These are phyloP conservation scores for Phytophthora sojae DNA, from an alignment of 352 stramenopile species.

Conservation along the genomic window DNA sequence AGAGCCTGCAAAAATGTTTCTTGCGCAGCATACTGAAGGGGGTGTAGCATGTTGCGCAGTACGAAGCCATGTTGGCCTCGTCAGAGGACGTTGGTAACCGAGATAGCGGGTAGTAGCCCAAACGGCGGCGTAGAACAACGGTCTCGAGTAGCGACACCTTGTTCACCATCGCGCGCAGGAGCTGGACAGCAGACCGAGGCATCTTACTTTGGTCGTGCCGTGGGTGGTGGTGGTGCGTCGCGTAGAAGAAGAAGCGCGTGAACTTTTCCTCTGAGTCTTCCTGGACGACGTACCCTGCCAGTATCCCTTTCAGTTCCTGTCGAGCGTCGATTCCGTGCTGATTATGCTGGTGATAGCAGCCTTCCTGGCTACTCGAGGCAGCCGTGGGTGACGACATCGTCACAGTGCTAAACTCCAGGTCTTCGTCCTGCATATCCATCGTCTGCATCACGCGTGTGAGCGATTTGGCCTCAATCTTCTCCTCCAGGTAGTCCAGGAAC, in stretches of 20 bases:
- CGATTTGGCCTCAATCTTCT: constrained; percentile 59
- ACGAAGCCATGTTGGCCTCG: constrained; percentile 34
- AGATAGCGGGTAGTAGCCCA: constrained; percentile 60
- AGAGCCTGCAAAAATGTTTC: constrained; percentile 65
- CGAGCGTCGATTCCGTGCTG: constrained; percentile 21
- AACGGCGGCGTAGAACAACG: constrained; percentile 57
- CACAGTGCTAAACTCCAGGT: constrained; percentile 38
- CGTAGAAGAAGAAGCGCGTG: constrained; percentile 76
- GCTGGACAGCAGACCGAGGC: constrained; percentile 45
- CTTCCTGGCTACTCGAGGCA: constrained; percentile 30
- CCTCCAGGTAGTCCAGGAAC: constrained; percentile 69
- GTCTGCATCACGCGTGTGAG: constrained; percentile 74
- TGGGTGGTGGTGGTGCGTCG: constrained; percentile 33
- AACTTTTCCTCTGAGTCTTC: constrained; percentile 66
- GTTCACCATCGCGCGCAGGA: constrained; percentile 55
- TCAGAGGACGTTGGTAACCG: constrained; percentile 28
- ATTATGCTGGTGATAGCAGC: constrained; percentile 22
- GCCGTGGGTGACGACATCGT: constrained; percentile 31
- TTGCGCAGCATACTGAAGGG: constrained; percentile 59
- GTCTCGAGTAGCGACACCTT: constrained; percentile 49
- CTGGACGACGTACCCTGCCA: constrained; percentile 67
- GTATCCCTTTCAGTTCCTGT: constrained; percentile 46
- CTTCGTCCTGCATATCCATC: constrained; percentile 46
- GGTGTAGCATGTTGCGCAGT: constrained; percentile 53
- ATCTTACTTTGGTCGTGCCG: constrained; percentile 30